phyloP scores from a whole-genome alignment of 805 yeast species.

The Groenewaldozyma salmanticensis region DNA sequence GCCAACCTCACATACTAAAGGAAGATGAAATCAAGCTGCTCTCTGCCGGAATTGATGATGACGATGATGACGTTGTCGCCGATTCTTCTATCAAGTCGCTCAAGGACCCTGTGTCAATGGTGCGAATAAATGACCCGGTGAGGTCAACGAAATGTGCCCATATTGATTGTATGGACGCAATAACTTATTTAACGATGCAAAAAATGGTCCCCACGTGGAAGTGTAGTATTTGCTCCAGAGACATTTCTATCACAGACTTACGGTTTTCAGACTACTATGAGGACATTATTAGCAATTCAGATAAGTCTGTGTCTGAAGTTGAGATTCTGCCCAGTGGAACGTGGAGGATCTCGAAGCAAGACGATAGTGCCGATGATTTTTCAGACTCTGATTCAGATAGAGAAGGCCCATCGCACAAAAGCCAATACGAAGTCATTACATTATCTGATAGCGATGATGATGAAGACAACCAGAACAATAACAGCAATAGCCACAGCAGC shows the following conservation, averaged over 20 bases:
- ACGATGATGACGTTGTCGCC: constrained; percentile 64
- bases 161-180: constrained; percentile 80
- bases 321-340: constrained; percentile 61
- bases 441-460: constrained; percentile 1
- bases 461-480: constrained; percentile 1
- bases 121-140: constrained; percentile 61
- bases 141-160: constrained; percentile 67
- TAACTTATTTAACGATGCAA: constrained; percentile 64
- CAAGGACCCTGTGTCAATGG: constrained; percentile 69
- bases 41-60: constrained; percentile 30
- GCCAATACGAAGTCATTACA: background rate
- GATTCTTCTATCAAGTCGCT: constrained; percentile 57
- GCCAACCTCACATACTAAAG: constrained; percentile 43
- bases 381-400: constrained; percentile 1
- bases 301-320: constrained; percentile 47
- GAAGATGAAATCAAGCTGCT: constrained; percentile 43
- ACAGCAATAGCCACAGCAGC: too few relatives aligned
- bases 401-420: constrained; percentile 1
- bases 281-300: constrained; percentile 48
- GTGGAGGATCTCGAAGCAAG: constrained; percentile 39
- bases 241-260: constrained; percentile 45
- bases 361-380: constrained; percentile 17
- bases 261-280: constrained; percentile 65
- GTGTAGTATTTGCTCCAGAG: constrained; percentile 71
- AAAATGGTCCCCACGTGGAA: constrained; percentile 74